Evolutionary conservation across 257 asterid genomes (phyloP).

Genomic region (Eustoma russellianum): DNA sequence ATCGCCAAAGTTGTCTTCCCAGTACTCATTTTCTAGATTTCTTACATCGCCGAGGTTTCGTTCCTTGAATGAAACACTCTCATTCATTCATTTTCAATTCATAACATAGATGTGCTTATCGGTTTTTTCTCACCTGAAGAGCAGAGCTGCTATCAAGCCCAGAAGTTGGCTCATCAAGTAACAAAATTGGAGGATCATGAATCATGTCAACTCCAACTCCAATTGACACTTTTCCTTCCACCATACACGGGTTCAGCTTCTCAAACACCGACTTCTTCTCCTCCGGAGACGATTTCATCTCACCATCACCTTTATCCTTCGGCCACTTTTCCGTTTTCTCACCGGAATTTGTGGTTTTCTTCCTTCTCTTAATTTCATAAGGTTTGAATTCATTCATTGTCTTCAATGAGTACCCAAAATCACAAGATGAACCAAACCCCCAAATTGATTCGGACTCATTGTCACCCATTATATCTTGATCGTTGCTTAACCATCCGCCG

Average conservation of each 20-base stretch:
- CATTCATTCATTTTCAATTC: too few relatives aligned
- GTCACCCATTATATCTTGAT: not conserved
- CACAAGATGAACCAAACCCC: conserved; percentile 23
- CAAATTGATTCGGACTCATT: conserved; percentile 27
- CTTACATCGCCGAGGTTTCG: too few relatives aligned
- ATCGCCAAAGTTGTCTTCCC: too few relatives aligned
- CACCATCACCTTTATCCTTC: conserved; percentile 14
- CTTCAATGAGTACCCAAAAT: conserved; percentile 8
- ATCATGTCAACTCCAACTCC: too few relatives aligned
- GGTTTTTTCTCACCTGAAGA: too few relatives aligned
- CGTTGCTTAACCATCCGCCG: not conserved
- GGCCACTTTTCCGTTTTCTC: conserved; percentile 20
- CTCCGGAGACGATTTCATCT: conserved; percentile 1
- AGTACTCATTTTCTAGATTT: too few relatives aligned
- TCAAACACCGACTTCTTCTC: conserved; percentile 9
- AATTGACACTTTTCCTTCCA: conserved; percentile 26
- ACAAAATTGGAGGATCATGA: too few relatives aligned
- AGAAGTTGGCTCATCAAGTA: too few relatives aligned
- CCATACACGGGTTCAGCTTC: conserved; percentile 21
- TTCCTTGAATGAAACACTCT: too few relatives aligned
- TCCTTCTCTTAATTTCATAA: conserved; percentile 8
- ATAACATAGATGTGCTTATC: too few relatives aligned
- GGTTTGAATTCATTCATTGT: conserved; percentile 5
- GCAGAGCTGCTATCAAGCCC: too few relatives aligned
- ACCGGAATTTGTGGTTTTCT: conserved; percentile 12